Conservation (phyloP, 2,329 filamentous ascomycete genomes). For the Clonostachys rhizophaga region DNA sequence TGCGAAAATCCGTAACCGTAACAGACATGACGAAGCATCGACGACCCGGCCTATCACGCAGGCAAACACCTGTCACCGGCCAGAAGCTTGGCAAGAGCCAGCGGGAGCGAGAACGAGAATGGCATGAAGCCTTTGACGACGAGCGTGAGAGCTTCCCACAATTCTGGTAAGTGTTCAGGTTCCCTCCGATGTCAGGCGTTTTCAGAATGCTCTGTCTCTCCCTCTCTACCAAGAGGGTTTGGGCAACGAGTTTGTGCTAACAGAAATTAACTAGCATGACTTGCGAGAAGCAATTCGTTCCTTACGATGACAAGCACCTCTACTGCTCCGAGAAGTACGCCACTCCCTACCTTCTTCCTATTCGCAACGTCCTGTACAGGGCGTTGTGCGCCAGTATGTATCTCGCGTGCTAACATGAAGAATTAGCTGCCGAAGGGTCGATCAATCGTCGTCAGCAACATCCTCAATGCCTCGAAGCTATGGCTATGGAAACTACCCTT, state of each 20-base stretch:
- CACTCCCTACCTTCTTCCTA: conserved; percentile 1
- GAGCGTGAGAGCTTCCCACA: conserved; percentile 61
- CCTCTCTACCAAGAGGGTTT: neutral
- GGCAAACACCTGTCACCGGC: conserved; percentile 28
- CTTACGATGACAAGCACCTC: conserved; percentile 49
- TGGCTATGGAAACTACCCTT: conserved; percentile 32
- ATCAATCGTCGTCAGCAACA: conserved; percentile 32
- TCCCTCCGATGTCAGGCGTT: neutral
- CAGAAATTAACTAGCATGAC: conserved; percentile 46
- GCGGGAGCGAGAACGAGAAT: conserved; percentile 45
- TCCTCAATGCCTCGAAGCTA: conserved; percentile 19
- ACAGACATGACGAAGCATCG: conserved; percentile 42
- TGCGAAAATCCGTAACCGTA: conserved; percentile 42
- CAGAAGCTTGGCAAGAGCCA: conserved; percentile 47
- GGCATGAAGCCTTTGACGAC: conserved; percentile 47
- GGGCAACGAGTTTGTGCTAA: conserved; percentile 4
- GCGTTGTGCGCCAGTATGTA: conserved; percentile 5
- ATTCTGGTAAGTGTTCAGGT: conserved; percentile 49
- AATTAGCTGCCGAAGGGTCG: conserved; percentile 41
- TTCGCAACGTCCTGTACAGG: neutral
- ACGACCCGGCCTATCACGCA: conserved; percentile 39
- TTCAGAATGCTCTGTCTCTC: neutral
- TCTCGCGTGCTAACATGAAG: conserved; percentile 22
- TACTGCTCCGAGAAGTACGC: conserved; percentile 63
- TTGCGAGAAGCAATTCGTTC: conserved; percentile 62